These are phyloP conservation scores for Backusella australiensis DNA, from an alignment of 192 early-diverging fungal species.

Conservation along the genomic window DNA sequence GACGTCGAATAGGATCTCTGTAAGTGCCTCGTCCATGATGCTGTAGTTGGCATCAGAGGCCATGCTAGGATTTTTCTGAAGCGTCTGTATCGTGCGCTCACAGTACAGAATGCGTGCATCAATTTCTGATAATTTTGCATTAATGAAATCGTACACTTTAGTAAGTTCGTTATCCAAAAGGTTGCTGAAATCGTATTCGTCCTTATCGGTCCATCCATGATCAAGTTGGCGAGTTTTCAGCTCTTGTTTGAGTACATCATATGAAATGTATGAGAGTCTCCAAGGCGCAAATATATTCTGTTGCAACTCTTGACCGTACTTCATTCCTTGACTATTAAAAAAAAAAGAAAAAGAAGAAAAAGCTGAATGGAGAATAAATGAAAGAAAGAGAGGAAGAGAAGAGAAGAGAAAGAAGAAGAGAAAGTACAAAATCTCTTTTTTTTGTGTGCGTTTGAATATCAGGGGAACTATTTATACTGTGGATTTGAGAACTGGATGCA, in stretches of 20 bases:
- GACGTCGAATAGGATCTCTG: constrained; percentile 70
- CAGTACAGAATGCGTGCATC: constrained; percentile 72
- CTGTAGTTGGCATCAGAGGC: constrained; percentile 45
- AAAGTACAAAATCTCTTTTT: neutral
- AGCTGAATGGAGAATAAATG: neutral
- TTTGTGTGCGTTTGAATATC: neutral
- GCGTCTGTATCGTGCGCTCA: constrained; percentile 54
- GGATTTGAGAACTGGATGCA: neutral
- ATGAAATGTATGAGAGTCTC: constrained; percentile 81
- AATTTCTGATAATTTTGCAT: constrained; percentile 74
- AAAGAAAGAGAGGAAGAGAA: neutral
- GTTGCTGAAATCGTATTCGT: constrained; percentile 79
- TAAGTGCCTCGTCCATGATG: constrained; percentile 58
- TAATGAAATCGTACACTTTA: constrained; percentile 76
- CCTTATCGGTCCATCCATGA: constrained; percentile 58
- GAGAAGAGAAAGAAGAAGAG: constrained; percentile 5
- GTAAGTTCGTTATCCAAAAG: constrained; percentile 84
- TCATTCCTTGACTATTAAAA: constrained; percentile 53
- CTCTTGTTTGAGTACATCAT: constrained; percentile 80
- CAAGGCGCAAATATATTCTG: constrained; percentile 71
- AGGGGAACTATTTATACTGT: constrained; percentile 10
- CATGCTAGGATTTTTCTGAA: constrained; percentile 49
- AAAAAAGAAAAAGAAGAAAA: neutral
- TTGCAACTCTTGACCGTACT: constrained; percentile 82
- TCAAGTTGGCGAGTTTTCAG: constrained; percentile 67